Percentiles rank a stretch among this genome's conserved stretches.
These are phyloP conservation scores for Asterionellopsis glacialis DNA, from an alignment of 108 stramenopile genomes.

Conservation along the genomic window DNA sequence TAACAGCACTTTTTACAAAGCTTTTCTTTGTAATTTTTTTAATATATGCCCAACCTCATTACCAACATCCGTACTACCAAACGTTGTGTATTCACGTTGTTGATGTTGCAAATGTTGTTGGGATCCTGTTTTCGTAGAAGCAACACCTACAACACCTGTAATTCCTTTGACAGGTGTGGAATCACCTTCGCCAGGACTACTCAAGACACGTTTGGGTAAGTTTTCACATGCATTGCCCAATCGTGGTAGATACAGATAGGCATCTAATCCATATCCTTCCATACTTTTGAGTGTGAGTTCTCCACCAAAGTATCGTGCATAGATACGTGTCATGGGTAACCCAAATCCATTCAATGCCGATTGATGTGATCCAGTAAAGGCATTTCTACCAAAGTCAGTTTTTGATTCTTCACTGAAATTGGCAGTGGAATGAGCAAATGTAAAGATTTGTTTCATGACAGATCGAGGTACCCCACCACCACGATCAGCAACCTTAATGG, in stretches of 20 bases:
- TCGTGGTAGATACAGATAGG: conserved; percentile 89
- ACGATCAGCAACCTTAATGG: conserved; percentile 95
- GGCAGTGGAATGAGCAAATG: conserved; percentile 92
- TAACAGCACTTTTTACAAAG: too few species aligned
- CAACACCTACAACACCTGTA: too few species aligned
- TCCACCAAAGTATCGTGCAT: conserved; percentile 98
- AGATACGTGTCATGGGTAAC: conserved; percentile 91
- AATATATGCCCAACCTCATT: too few species aligned
- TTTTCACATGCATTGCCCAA: conserved; percentile 86
- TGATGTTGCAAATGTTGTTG: too few species aligned
- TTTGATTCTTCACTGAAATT: conserved; percentile 24
- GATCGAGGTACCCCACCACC: conserved; percentile 97
- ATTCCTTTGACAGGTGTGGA: conserved; percentile 34
- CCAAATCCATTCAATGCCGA: conserved; percentile 89
- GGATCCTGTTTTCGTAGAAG: too few species aligned
- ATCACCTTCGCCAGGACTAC: conserved; percentile 73
- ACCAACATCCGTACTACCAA: too few species aligned
- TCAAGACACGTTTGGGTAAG: conserved; percentile 62
- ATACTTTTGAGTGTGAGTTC: conserved; percentile 94
- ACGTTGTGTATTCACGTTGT: too few species aligned
- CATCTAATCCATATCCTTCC: conserved; percentile 99
- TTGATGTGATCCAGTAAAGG: too few species aligned
- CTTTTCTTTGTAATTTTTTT: too few species aligned
- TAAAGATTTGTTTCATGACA: conserved; percentile 84
- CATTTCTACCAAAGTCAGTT: conserved; percentile 53